Percentiles rank a stretch among this genome's conserved stretches.
Evolutionary conservation across 2,329 filamentous ascomycete species (phyloP).

Genomic region (Phialophora chinensis): DNA sequence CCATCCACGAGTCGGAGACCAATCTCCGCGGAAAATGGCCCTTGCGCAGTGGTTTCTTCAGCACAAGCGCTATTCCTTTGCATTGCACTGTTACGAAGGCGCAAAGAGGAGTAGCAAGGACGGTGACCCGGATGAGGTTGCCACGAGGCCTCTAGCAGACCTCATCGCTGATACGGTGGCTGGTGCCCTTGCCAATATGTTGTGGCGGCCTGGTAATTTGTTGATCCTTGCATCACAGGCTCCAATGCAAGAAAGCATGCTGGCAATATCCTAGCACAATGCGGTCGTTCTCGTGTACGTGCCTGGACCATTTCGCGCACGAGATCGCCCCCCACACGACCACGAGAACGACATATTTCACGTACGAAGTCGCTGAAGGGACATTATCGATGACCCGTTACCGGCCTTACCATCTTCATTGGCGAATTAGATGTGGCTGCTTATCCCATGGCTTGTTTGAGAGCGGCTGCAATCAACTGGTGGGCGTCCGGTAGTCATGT

Average conservation of each 20-base stretch:
- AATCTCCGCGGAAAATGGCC: slow-evolving; percentile 1
- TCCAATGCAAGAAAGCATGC: slow-evolving; percentile 1
- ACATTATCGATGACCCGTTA: background rate
- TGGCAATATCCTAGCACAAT: slow-evolving; percentile 2
- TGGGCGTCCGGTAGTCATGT: background rate
- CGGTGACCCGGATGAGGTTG: background rate
- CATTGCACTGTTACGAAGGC: slow-evolving; percentile 25
- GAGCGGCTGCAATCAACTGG: background rate
- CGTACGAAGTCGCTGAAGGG: background rate
- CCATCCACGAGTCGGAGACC: background rate
- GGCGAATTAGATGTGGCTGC: background rate
- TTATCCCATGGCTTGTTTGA: background rate
- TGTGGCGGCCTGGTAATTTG: background rate
- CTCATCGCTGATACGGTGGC: slow-evolving; percentile 16
- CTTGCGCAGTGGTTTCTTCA: slow-evolving; percentile 29
- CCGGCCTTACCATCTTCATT: background rate
- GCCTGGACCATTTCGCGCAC: background rate
- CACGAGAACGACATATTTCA: background rate
- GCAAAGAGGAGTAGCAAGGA: background rate
- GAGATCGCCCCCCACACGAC: background rate
- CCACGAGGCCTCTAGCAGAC: slow-evolving; percentile 13
- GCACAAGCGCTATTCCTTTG: slow-evolving; percentile 25
- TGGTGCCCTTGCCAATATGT: slow-evolving; percentile 2
- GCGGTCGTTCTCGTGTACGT: background rate
- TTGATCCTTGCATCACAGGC: slow-evolving; percentile 19